phyloP scores from a whole-genome alignment of 1,139 yeast species.

The Kazachstania sp. region DNA sequence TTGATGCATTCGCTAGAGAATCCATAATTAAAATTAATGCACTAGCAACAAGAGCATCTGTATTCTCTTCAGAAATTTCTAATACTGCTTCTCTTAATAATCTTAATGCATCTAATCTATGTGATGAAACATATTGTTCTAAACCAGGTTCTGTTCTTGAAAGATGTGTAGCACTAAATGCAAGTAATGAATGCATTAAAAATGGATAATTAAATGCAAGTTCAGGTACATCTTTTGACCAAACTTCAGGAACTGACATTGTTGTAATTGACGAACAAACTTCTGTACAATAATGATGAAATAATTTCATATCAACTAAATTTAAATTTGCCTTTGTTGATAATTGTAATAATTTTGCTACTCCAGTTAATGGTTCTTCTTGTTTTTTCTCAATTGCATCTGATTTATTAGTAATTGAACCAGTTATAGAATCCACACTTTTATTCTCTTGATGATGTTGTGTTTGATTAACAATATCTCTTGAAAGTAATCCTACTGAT shows the following conservation, averaged over 20 bases:
- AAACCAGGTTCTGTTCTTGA: slow-evolving; percentile 68
- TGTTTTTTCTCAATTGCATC: not conserved
- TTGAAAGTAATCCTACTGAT: slow-evolving; percentile 1
- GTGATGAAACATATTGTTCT: slow-evolving; percentile 76
- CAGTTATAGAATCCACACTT: not conserved
- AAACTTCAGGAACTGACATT: slow-evolving; percentile 73
- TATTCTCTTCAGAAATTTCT: slow-evolving; percentile 71
- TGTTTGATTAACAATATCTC: not conserved
- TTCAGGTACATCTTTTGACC: slow-evolving; percentile 83
- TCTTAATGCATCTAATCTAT: slow-evolving; percentile 78
- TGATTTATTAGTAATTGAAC: not conserved
- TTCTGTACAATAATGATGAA: slow-evolving; percentile 79
- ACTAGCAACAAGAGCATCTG: slow-evolving; percentile 89
- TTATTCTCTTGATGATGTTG: not conserved
- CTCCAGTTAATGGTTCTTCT: slow-evolving; percentile 5
- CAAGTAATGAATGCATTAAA: slow-evolving; percentile 82
- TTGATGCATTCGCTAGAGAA: slow-evolving; percentile 84
- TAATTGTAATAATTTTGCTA: slow-evolving; percentile 19
- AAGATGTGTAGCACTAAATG: slow-evolving; percentile 86
- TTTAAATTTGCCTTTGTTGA: slow-evolving; percentile 41
- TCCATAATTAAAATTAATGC: slow-evolving; percentile 86
- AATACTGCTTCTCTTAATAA: slow-evolving; percentile 76
- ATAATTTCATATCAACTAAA: slow-evolving; percentile 66
- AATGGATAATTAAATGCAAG: slow-evolving; percentile 84
- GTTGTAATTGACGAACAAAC: slow-evolving; percentile 84